Percentiles rank a stretch among this genome's conserved stretches.
phyloP scores from a whole-genome alignment of 1,284 basidiomycete genomes.

The Thecaphora frezii region DNA sequence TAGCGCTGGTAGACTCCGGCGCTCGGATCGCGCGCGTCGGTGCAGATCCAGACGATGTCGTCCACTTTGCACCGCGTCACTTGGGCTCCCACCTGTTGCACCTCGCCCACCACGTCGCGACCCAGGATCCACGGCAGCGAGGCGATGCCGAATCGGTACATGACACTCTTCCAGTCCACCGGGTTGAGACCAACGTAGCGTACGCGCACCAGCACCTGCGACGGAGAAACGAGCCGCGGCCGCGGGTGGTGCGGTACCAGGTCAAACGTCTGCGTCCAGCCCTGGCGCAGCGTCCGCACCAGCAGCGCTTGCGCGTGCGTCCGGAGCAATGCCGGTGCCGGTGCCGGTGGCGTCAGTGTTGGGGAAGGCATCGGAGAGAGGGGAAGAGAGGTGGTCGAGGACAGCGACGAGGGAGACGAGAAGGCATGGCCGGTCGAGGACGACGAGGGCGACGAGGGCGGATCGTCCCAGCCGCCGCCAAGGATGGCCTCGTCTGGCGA shows the following conservation, averaged over 20 bases:
- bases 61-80: conserved; percentile 62
- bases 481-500: conserved; percentile 33
- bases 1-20: conserved; percentile 46
- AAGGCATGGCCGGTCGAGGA: conserved; percentile 1
- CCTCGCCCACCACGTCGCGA: conserved; percentile 62
- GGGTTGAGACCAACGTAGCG: conserved; percentile 44
- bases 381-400: conserved; percentile 11
- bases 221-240: conserved; percentile 4
- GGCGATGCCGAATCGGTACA: conserved; percentile 49
- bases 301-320: conserved; percentile 23
- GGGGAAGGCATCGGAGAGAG: conserved; percentile 6
- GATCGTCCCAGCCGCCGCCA: conserved; percentile 34
- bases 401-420: background rate
- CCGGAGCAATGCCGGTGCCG: background rate
- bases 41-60: conserved; percentile 58
- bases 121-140: conserved; percentile 60
- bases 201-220: conserved; percentile 38
- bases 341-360: background rate
- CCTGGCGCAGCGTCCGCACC: conserved; percentile 40
- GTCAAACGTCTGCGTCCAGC: conserved; percentile 47
- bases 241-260: conserved; percentile 26
- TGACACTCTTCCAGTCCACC: conserved; percentile 46
- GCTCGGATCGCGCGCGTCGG: conserved; percentile 38
- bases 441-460: background rate
- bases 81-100: conserved; percentile 61